These are phyloP conservation scores for Hortiboletus flavorubellus DNA, from an alignment of 768 basidiomycete species.

Conservation along the genomic window DNA sequence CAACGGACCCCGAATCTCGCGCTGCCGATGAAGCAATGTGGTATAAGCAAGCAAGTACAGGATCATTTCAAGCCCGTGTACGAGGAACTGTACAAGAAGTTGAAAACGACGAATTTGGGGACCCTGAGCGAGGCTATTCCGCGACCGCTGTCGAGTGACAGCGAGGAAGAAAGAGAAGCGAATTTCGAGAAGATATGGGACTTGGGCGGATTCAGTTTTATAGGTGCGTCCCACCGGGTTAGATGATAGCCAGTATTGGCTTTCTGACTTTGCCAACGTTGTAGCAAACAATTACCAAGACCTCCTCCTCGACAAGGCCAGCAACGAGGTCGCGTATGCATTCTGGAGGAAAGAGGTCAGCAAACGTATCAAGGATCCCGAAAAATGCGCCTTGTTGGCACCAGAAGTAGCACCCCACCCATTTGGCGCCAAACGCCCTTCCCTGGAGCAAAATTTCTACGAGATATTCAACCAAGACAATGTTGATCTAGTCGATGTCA, in stretches of 20 bases:
- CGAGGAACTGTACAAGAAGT: conserved; percentile 3
- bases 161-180: conserved; percentile 5
- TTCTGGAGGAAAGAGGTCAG: conserved; percentile 18
- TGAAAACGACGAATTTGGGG: background rate
- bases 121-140: background rate
- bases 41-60: conserved; percentile 1
- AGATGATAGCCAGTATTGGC: too few relatives aligned
- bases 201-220: conserved; percentile 7
- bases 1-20: conserved; percentile 16
- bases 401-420: conserved; percentile 11
- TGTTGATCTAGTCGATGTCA: conserved; percentile 13
- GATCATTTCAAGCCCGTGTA: conserved; percentile 15
- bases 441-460: conserved; percentile 11
- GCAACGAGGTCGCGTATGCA: conserved; percentile 1
- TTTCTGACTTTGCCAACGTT: background rate
- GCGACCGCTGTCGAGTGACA: background rate
- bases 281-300: conserved; percentile 11
- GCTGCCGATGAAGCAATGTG: conserved; percentile 8
- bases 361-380: conserved; percentile 9
- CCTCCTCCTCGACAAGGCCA: background rate
- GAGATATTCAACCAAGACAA: conserved; percentile 16
- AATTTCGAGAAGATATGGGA: conserved; percentile 12
- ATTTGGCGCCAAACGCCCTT: conserved; percentile 6
- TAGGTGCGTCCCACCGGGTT: background rate
- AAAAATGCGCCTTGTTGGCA: conserved; percentile 13